These are phyloP conservation scores for Erigeron philadelphicus DNA, from an alignment of 140 eudicot genomes.

Conservation along the genomic window DNA sequence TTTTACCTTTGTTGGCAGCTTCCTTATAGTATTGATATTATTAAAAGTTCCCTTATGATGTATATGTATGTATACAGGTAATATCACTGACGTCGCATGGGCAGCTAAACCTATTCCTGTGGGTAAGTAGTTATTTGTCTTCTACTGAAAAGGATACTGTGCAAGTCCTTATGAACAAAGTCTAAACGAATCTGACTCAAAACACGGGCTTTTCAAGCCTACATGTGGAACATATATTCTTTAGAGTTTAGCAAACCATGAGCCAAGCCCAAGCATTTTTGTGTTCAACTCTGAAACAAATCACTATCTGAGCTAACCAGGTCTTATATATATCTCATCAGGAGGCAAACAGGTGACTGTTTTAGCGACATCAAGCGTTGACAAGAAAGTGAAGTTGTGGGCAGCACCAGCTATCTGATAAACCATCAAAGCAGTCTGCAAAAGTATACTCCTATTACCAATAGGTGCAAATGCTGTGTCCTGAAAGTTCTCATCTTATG, in stretches of 20 bases:
- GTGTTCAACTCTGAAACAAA: neutral
- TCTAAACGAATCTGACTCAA: slow-evolving; percentile 3
- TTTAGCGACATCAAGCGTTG: slow-evolving; percentile 70
- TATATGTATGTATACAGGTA: slow-evolving; percentile 48
- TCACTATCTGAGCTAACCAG: slow-evolving; percentile 2
- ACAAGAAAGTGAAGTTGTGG: slow-evolving; percentile 97
- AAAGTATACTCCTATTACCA: slow-evolving; percentile 15
- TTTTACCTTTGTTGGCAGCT: slow-evolving; percentile 5
- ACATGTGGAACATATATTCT: neutral
- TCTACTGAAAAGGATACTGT: neutral
- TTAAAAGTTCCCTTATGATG: slow-evolving; percentile 11
- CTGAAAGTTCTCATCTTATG: slow-evolving; percentile 16
- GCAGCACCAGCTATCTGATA: slow-evolving; percentile 48
- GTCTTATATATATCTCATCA: slow-evolving; percentile 26
- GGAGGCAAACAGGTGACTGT: slow-evolving; percentile 41
- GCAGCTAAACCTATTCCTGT: slow-evolving; percentile 59
- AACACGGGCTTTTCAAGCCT: neutral
- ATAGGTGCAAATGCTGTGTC: slow-evolving; percentile 14
- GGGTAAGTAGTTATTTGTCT: slow-evolving; percentile 40
- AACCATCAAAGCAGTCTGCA: slow-evolving; percentile 23
- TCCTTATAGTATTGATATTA: neutral
- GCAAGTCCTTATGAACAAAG: neutral
- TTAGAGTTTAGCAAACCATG: neutral
- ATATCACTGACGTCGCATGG: slow-evolving; percentile 85
- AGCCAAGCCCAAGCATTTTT: neutral